Evolutionary conservation across 306 rosid genomes (phyloP).

Genomic region (Rosa rugosa): DNA sequence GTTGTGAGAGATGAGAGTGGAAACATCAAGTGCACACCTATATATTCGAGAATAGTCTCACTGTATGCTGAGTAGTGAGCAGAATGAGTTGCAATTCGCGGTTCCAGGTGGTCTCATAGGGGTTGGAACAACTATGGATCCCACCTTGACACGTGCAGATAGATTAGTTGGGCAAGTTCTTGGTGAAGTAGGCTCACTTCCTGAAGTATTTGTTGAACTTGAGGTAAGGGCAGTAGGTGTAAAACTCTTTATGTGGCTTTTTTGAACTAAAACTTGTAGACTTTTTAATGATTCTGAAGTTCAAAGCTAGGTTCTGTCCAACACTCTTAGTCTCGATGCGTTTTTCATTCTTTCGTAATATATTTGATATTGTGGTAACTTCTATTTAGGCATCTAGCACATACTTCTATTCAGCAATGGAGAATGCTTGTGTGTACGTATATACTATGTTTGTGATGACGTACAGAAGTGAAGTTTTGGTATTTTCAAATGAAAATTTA

Average conservation of each 20-base stretch:
- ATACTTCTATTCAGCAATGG: no score
- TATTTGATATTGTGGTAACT: no score
- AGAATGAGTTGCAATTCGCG: constrained; percentile 92
- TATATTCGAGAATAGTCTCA: constrained; percentile 92
- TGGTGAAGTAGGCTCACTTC: constrained; percentile 95
- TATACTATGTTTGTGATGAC: no score
- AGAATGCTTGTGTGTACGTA: no score
- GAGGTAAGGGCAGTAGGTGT: constrained; percentile 55
- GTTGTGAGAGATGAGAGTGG: constrained; percentile 93
- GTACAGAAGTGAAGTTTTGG: no score
- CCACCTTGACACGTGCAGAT: constrained; percentile 95
- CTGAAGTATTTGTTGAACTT: constrained; percentile 83
- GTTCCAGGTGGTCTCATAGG: constrained; percentile 98
- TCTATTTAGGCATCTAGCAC: no score
- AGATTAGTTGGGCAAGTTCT: constrained; percentile 96
- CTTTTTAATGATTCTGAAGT: no score
- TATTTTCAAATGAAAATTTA: no score
- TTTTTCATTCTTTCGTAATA: no score
- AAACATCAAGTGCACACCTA: constrained; percentile 82
- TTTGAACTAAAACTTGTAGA: no score
- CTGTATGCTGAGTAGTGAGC: constrained; percentile 84
- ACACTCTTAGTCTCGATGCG: no score
- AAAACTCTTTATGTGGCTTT: not conserved
- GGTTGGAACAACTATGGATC: constrained; percentile 96
- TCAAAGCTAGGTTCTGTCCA: no score